phyloP scores from a whole-genome alignment of 306 rosid species.

The Elaeagnus macrophylla region DNA sequence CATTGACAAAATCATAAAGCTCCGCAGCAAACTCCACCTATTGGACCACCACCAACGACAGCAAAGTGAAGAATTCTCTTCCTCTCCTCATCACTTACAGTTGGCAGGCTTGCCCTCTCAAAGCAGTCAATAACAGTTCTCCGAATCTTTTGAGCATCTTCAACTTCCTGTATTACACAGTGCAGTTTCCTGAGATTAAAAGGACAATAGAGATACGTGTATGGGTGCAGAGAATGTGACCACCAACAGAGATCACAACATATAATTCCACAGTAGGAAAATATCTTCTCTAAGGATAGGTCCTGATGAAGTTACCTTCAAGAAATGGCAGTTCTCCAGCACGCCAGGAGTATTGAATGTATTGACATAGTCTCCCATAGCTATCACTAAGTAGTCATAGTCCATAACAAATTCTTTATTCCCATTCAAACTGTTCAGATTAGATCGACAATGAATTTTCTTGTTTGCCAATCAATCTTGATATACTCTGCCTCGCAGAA shows the following conservation, averaged over 20 bases:
- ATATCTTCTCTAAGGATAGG: too few species aligned
- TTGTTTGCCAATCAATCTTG: conserved; percentile 76
- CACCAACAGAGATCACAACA: too few species aligned
- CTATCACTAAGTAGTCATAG: conserved; percentile 68
- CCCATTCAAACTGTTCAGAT: conserved; percentile 39
- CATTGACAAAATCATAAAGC: conserved; percentile 88
- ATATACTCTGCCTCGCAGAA: conserved; percentile 78
- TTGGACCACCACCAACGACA: conserved; percentile 96
- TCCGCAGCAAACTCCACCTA: conserved; percentile 95
- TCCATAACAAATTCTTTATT: conserved; percentile 62
- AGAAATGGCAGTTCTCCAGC: conserved; percentile 79
- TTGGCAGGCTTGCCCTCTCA: conserved; percentile 79
- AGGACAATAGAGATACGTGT: conserved; percentile 1
- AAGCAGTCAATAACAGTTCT: conserved; percentile 90
- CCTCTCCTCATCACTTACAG: conserved; percentile 68
- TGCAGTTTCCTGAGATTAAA: conserved; percentile 10
- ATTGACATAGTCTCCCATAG: conserved; percentile 82
- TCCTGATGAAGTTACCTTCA: conserved; percentile 48
- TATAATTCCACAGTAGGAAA: too few species aligned
- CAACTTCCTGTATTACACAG: conserved; percentile 64
- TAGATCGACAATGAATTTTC: conserved; percentile 71
- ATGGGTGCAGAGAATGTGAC: background rate
- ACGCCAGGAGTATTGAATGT: conserved; percentile 98
- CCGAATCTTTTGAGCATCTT: conserved; percentile 94
- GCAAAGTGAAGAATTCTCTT: conserved; percentile 95